Evolutionary conservation across 805 yeast genomes (phyloP).

Genomic region (Kockiozyma suomiensis): DNA sequence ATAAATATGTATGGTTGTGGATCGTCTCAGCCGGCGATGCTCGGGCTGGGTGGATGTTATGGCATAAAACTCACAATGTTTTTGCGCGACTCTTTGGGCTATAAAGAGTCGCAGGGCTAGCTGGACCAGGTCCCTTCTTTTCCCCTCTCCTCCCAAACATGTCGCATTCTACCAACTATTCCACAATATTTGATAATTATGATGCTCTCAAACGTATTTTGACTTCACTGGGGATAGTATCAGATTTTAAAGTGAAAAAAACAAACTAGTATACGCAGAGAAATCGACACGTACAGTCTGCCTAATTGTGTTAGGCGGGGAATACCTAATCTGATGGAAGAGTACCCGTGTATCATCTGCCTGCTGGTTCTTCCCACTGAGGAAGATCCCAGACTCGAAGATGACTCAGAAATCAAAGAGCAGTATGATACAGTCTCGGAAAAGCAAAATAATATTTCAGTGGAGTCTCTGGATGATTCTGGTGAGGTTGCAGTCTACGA

Average conservation of each 20-base stretch:
- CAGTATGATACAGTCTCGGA: neutral
- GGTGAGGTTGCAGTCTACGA: slow-evolving; percentile 22
- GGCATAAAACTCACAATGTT: neutral
- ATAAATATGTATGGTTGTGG: neutral
- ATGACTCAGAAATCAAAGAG: neutral
- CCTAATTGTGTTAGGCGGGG: neutral
- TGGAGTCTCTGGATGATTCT: neutral
- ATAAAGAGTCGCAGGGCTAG: slow-evolving; percentile 1
- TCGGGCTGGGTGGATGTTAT: neutral
- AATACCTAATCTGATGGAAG: slow-evolving; percentile 3
- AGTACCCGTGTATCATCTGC: slow-evolving; percentile 59
- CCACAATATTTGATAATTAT: neutral
- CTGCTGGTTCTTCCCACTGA: slow-evolving; percentile 47
- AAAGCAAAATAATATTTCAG: neutral
- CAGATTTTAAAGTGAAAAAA: neutral
- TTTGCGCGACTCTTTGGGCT: neutral
- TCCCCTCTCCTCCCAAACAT: slow-evolving; percentile 1
- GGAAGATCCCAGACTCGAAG: slow-evolving; percentile 10
- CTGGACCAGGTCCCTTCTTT: neutral
- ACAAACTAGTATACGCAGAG: slow-evolving; percentile 1
- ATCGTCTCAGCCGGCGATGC: neutral
- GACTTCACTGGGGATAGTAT: neutral
- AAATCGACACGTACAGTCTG: neutral
- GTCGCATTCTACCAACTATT: neutral
- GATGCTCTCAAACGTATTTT: neutral